A percentile compares a stretch with the other conserved stretches of the same genome.
Evolutionary conservation across 1,284 basidiomycete species (phyloP).

Genomic region (Fomitopsis pinicola): DNA sequence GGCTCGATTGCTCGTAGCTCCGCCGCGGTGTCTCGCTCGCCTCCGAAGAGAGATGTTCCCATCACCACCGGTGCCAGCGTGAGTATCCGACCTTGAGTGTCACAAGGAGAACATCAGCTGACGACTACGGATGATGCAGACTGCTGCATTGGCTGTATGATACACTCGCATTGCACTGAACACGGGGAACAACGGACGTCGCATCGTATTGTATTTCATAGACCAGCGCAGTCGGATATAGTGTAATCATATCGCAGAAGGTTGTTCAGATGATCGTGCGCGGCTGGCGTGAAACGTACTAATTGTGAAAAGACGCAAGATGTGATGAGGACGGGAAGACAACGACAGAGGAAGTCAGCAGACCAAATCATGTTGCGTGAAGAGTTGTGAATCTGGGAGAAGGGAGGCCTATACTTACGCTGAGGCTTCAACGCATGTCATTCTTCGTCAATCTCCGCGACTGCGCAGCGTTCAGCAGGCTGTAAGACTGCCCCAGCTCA

Average conservation of each 20-base stretch:
- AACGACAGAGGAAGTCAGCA: too few species aligned
- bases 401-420: too few species aligned
- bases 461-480: background rate
- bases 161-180: background rate
- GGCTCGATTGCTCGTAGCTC: constrained; percentile 79
- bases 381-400: background rate
- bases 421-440: too few species aligned
- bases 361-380: too few species aligned
- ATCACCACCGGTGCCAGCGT: constrained; percentile 37
- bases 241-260: background rate
- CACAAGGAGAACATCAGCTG: constrained; percentile 2
- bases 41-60: constrained; percentile 43
- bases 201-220: background rate
- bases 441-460: background rate
- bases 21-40: constrained; percentile 65
- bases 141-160: constrained; percentile 2
- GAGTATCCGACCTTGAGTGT: constrained; percentile 14
- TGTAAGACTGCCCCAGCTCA: too few species aligned
- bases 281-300: background rate
- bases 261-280: background rate
- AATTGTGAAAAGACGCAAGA: too few species aligned
- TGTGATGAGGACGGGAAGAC: too few species aligned
- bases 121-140: background rate
- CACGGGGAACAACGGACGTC: background rate
- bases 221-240: background rate